phyloP scores from a whole-genome alignment of 805 yeast species.

The Kodamaea nitidulidarum region DNA sequence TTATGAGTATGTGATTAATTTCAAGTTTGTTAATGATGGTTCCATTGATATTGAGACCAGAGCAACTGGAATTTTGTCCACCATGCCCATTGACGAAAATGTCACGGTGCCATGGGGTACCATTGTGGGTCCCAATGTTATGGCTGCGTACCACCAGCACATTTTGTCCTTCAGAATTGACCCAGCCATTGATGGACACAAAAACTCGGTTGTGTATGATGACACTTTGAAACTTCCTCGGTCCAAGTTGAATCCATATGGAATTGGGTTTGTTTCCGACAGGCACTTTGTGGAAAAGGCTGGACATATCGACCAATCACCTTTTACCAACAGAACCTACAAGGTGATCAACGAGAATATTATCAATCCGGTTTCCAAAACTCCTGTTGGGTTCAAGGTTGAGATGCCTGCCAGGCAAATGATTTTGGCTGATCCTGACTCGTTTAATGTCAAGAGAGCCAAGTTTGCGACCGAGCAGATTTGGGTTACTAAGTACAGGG shows the following conservation, averaged over 20 bases:
- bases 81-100: slow-evolving; percentile 75
- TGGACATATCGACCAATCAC: slow-evolving; percentile 68
- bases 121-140: slow-evolving; percentile 70
- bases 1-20: slow-evolving; percentile 73
- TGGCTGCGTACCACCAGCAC: slow-evolving; percentile 86
- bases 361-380: slow-evolving; percentile 63
- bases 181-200: slow-evolving; percentile 78
- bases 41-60: slow-evolving; percentile 73
- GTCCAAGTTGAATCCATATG: slow-evolving; percentile 56
- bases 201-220: slow-evolving; percentile 67
- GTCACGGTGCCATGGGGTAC: slow-evolving; percentile 71
- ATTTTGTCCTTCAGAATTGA: slow-evolving; percentile 75
- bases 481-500: slow-evolving; percentile 78
- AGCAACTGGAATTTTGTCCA: slow-evolving; percentile 83
- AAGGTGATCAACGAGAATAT: slow-evolving; percentile 71
- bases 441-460: slow-evolving; percentile 69
- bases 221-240: slow-evolving; percentile 61
- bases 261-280: slow-evolving; percentile 64
- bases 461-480: slow-evolving; percentile 70
- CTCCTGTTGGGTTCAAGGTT: slow-evolving; percentile 75
- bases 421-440: slow-evolving; percentile 61
- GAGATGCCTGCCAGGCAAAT: slow-evolving; percentile 72
- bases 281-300: slow-evolving; percentile 66
- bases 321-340: slow-evolving; percentile 68
- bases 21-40: slow-evolving; percentile 74